Percentiles rank a stretch among this genome's conserved stretches.
Conservation (phyloP, 2,329 filamentous ascomycete species). For the Sclerotinia sclerotiorum region DNA sequence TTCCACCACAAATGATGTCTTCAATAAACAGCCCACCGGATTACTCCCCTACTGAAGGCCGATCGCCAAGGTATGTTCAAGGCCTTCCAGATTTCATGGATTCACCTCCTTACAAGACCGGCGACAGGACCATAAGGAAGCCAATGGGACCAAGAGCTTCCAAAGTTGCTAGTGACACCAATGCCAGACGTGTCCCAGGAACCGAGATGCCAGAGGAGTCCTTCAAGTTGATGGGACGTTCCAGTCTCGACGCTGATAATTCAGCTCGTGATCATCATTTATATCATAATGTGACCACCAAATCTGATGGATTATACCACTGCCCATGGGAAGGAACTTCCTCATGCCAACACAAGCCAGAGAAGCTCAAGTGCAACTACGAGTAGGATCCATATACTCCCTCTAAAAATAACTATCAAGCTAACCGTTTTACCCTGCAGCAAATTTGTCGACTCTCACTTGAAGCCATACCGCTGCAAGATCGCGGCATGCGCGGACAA, state of each 20-base stretch:
- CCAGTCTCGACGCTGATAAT: slow-evolving; percentile 40
- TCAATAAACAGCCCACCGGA: slow-evolving; percentile 36
- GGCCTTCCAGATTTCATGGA: slow-evolving; percentile 35
- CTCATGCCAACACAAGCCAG: slow-evolving; percentile 82
- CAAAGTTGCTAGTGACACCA: slow-evolving; percentile 37
- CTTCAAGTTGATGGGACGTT: slow-evolving; percentile 36
- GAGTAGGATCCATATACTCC: slow-evolving; percentile 64
- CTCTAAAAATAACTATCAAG: slow-evolving; percentile 21
- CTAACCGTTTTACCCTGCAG: slow-evolving; percentile 49
- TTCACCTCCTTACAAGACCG: slow-evolving; percentile 36
- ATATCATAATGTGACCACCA: slow-evolving; percentile 64
- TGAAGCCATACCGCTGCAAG: slow-evolving; percentile 97
- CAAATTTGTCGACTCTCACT: slow-evolving; percentile 95
- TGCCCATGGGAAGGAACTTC: slow-evolving; percentile 79
- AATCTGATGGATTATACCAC: slow-evolving; percentile 81
- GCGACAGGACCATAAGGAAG: slow-evolving; percentile 37
- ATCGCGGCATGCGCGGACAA: slow-evolving; percentile 77
- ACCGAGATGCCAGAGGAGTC: slow-evolving; percentile 37
- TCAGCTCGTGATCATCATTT: slow-evolving; percentile 63
- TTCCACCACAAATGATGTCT: slow-evolving; percentile 32
- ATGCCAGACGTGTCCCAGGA: slow-evolving; percentile 30
- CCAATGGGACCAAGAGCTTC: slow-evolving; percentile 37
- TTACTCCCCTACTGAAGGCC: slow-evolving; percentile 36
- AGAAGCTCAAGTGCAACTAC: slow-evolving; percentile 98
- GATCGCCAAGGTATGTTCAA: slow-evolving; percentile 40